These are phyloP conservation scores for Nidularia pulvinata DNA, from an alignment of 768 basidiomycete species.

Conservation along the genomic window DNA sequence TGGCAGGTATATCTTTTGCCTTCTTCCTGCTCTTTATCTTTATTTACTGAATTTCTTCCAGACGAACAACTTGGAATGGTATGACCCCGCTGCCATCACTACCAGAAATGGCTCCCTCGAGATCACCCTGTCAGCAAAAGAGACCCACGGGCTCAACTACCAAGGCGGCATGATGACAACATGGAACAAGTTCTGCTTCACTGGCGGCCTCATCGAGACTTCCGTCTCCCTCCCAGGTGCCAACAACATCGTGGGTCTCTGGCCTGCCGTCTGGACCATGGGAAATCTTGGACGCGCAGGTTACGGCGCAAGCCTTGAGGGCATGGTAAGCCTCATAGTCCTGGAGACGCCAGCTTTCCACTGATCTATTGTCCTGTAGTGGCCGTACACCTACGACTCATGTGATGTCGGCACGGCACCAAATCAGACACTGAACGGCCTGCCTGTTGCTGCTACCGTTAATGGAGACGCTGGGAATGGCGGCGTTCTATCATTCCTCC, in stretches of 20 bases:
- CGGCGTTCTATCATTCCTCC: constrained; percentile 75
- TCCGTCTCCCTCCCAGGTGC: constrained; percentile 71
- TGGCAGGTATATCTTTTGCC: constrained; percentile 47
- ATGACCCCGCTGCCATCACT: constrained; percentile 77
- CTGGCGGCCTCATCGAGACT: constrained; percentile 77
- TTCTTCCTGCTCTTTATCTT: background rate
- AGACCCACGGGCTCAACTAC: constrained; percentile 73
- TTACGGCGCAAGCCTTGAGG: constrained; percentile 85
- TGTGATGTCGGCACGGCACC: constrained; percentile 93
- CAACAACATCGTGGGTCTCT: constrained; percentile 64
- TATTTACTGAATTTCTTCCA: constrained; percentile 16
- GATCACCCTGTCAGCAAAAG: constrained; percentile 68
- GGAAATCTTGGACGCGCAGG: constrained; percentile 87
- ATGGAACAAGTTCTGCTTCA: constrained; percentile 96
- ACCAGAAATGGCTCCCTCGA: constrained; percentile 76
- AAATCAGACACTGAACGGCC: constrained; percentile 78
- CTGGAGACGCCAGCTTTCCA: too few relatives aligned
- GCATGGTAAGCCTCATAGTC: constrained; percentile 52
- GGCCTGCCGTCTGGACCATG: constrained; percentile 85
- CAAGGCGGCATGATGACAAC: constrained; percentile 68
- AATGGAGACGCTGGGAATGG: constrained; percentile 57
- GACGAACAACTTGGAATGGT: constrained; percentile 87
- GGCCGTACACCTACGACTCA: constrained; percentile 82
- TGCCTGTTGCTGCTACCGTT: constrained; percentile 57
- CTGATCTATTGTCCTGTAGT: constrained; percentile 40